These are phyloP conservation scores for Aureobasidium sp. DNA, from an alignment of 2,329 filamentous ascomycete genomes.

Conservation along the genomic window DNA sequence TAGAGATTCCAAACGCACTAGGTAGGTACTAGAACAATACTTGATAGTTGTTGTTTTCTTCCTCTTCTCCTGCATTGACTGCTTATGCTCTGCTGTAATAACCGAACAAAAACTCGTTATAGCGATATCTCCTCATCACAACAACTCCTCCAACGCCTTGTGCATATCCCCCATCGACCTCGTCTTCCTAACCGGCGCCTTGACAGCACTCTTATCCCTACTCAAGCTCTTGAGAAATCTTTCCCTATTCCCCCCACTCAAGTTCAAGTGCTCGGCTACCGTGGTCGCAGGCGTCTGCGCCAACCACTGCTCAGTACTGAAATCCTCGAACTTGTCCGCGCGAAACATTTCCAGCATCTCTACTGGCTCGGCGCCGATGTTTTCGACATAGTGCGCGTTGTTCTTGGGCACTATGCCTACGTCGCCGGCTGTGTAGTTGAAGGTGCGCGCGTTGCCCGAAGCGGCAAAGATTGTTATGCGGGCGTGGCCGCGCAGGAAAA, in stretches of 20 bases:
- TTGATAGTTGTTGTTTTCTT: too few species aligned
- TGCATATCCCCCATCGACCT: slow-evolving; percentile 16
- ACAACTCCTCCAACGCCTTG: slow-evolving; percentile 7
- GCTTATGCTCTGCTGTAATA: too few species aligned
- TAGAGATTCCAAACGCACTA: too few species aligned
- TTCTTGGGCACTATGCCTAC: slow-evolving; percentile 70
- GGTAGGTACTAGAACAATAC: too few species aligned
- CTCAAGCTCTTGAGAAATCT: slow-evolving; percentile 13
- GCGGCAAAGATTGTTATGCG: slow-evolving; percentile 69
- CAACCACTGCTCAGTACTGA: slow-evolving; percentile 62
- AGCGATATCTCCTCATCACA: neutral
- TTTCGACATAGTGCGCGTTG: slow-evolving; percentile 78
- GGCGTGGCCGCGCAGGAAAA: slow-evolving; percentile 65
- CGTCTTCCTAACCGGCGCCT: slow-evolving; percentile 7
- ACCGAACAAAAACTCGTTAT: too few species aligned
- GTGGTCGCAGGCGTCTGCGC: slow-evolving; percentile 59
- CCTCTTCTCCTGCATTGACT: too few species aligned
- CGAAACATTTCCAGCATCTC: slow-evolving; percentile 72
- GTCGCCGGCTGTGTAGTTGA: slow-evolving; percentile 68
- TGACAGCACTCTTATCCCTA: slow-evolving; percentile 16
- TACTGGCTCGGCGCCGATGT: slow-evolving; percentile 67
- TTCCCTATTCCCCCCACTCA: neutral
- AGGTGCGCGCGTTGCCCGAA: slow-evolving; percentile 62
- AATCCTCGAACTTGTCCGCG: slow-evolving; percentile 51
- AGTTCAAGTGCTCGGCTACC: slow-evolving; percentile 31